Evolutionary conservation across 768 basidiomycete species (phyloP).

Genomic region (Naganishia onofrii): DNA sequence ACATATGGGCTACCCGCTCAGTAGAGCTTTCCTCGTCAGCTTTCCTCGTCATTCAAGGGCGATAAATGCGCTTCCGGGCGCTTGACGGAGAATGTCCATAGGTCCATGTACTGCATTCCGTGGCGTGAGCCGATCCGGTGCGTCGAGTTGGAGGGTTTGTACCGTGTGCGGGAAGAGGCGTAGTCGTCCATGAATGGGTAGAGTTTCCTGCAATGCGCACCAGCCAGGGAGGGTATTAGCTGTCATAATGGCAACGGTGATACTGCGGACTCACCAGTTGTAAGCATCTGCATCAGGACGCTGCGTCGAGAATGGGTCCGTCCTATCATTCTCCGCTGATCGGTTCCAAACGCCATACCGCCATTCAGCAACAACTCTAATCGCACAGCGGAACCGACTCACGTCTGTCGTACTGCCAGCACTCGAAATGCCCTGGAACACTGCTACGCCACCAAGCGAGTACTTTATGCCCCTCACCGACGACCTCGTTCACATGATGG

Average conservation of each 20-base stretch:
- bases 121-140: neutral
- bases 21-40: no score
- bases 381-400: no score
- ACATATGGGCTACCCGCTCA: no score
- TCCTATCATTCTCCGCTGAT: slow-evolving; percentile 22
- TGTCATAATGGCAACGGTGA: neutral
- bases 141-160: slow-evolving; percentile 19
- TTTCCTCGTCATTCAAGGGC: slow-evolving; percentile 18
- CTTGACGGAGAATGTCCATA: slow-evolving; percentile 22
- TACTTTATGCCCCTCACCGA: neutral
- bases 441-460: slow-evolving; percentile 18
- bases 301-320: neutral
- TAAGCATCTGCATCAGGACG: neutral
- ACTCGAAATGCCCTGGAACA: slow-evolving; percentile 11
- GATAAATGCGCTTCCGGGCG: slow-evolving; percentile 28
- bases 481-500: neutral
- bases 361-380: no score
- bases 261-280: slow-evolving; percentile 19
- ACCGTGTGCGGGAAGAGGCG: slow-evolving; percentile 12
- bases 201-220: neutral
- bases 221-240: neutral
- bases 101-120: slow-evolving; percentile 25
- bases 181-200: slow-evolving; percentile 20
- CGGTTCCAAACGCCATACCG: neutral
- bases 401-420: slow-evolving; percentile 23